A percentile compares a stretch with the other conserved stretches of the same genome.
phyloP scores from a whole-genome alignment of 768 basidiomycete genomes.

The Rhizopogon roseolus region DNA sequence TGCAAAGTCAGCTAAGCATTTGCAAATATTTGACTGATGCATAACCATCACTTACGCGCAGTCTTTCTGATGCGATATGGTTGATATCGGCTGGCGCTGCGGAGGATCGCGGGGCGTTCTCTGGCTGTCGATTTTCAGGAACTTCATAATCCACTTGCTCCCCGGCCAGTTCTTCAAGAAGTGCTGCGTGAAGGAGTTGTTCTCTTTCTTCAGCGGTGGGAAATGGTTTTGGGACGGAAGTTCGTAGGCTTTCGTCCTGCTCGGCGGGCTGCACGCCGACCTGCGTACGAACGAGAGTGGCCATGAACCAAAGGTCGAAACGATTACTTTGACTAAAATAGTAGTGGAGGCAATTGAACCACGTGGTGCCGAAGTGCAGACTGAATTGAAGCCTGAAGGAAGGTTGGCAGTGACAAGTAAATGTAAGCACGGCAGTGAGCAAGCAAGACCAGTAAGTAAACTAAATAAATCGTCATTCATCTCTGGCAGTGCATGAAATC shows the following conservation, averaged over 20 bases:
- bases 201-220: slow-evolving; percentile 6
- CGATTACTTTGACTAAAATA: slow-evolving; percentile 1
- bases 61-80: neutral
- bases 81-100: neutral
- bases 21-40: neutral
- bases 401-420: neutral
- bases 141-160: slow-evolving; percentile 17
- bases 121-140: neutral
- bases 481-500: neutral
- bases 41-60: neutral
- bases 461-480: neutral
- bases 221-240: slow-evolving; percentile 6
- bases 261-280: neutral
- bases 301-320: slow-evolving; percentile 12
- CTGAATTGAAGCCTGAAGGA: neutral
- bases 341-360: neutral
- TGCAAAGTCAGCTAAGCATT: slow-evolving; percentile 17
- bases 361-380: neutral
- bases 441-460: neutral
- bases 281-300: slow-evolving; percentile 20
- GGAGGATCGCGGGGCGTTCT: neutral
- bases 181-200: slow-evolving; percentile 4
- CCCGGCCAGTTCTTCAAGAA: slow-evolving; percentile 17
- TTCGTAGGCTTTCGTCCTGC: slow-evolving; percentile 2
- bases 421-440: too few relatives aligned